Percentiles rank a stretch among this genome's conserved stretches.
Evolutionary conservation across 2,329 filamentous ascomycete genomes (phyloP).

Genomic region (Penicillium palitans): DNA sequence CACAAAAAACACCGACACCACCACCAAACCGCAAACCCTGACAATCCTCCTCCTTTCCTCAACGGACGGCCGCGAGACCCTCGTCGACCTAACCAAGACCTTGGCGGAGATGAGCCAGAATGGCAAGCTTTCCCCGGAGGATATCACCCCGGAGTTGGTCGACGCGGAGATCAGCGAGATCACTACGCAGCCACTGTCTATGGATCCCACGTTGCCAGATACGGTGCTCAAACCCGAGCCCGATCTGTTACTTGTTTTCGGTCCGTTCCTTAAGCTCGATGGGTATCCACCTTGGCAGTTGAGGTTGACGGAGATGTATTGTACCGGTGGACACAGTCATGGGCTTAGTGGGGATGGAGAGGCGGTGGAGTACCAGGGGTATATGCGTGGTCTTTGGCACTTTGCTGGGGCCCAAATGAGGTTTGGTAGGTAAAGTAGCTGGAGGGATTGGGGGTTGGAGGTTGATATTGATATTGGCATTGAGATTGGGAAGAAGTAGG

Average conservation of each 20-base stretch:
- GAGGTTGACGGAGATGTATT: slow-evolving; percentile 89
- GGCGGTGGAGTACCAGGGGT: slow-evolving; percentile 86
- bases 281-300: slow-evolving; percentile 98
- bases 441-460: background rate
- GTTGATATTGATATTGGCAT: background rate
- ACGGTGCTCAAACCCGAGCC: slow-evolving; percentile 75
- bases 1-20: slow-evolving; percentile 20
- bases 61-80: slow-evolving; percentile 86
- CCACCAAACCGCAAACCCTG: slow-evolving; percentile 34
- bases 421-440: slow-evolving; percentile 59
- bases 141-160: slow-evolving; percentile 83
- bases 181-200: slow-evolving; percentile 34
- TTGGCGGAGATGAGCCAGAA: slow-evolving; percentile 92
- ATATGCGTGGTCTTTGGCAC: slow-evolving; percentile 78
- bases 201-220: slow-evolving; percentile 7
- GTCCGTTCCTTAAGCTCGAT: slow-evolving; percentile 76
- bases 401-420: slow-evolving; percentile 88
- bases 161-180: slow-evolving; percentile 79
- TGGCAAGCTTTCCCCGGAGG: slow-evolving; percentile 74
- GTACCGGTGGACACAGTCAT: slow-evolving; percentile 49
- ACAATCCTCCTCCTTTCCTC: slow-evolving; percentile 78
- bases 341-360: slow-evolving; percentile 40
- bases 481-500: background rate
- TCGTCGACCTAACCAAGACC: slow-evolving; percentile 94
- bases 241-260: slow-evolving; percentile 84